These are phyloP conservation scores for Leccinum subspadiceum DNA, from an alignment of 1,284 basidiomycete species.

Conservation along the genomic window DNA sequence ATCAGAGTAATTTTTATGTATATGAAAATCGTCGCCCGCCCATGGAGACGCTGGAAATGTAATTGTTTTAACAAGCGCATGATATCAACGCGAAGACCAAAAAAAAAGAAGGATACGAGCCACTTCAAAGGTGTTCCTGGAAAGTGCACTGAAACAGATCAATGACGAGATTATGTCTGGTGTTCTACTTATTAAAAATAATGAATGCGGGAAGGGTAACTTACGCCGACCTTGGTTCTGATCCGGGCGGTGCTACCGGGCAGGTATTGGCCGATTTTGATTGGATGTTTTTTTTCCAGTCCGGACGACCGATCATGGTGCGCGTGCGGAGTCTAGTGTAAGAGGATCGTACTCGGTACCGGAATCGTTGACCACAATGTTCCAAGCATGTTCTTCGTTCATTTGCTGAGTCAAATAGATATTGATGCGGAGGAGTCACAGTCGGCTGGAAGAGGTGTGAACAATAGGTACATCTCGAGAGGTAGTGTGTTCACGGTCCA, in stretches of 20 bases:
- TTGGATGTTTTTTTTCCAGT: slow-evolving; percentile 55
- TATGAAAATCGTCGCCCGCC: background rate
- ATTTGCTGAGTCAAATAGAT: slow-evolving; percentile 87
- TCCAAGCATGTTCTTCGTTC: slow-evolving; percentile 82
- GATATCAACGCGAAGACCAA: background rate
- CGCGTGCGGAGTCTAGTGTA: slow-evolving; percentile 57
- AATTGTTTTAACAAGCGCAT: background rate
- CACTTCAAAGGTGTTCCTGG: slow-evolving; percentile 63
- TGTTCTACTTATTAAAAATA: slow-evolving; percentile 7
- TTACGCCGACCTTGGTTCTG: slow-evolving; percentile 77
- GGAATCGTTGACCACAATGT: slow-evolving; percentile 85
- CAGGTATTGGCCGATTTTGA: too few relatives aligned
- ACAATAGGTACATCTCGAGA: too few relatives aligned
- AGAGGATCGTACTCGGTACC: slow-evolving; percentile 81
- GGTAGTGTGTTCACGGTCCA: too few relatives aligned
- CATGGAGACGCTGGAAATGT: background rate
- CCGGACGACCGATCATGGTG: slow-evolving; percentile 78
- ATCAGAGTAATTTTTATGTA: background rate
- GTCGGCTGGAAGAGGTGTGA: too few relatives aligned
- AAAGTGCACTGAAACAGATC: slow-evolving; percentile 8
- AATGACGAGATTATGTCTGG: slow-evolving; percentile 57
- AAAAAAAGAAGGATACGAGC: background rate
- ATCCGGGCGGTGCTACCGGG: slow-evolving; percentile 59
- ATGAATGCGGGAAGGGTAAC: slow-evolving; percentile 26
- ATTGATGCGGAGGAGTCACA: slow-evolving; percentile 69